Evolutionary conservation across 768 basidiomycete genomes (phyloP).

Genomic region (Sistotremastrum suecicum): DNA sequence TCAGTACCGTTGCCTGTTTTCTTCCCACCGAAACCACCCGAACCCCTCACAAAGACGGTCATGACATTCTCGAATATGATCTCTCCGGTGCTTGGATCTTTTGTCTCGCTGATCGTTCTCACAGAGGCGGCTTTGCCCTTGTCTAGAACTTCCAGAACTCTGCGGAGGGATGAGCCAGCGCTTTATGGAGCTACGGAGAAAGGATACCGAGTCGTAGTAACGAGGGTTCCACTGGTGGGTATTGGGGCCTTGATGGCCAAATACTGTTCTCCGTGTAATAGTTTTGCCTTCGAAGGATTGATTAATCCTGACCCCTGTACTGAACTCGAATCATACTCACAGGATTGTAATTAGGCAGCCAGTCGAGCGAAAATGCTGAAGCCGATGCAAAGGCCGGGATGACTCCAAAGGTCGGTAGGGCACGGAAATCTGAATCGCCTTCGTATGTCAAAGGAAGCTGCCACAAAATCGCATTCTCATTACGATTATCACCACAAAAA

Average conservation of each 20-base stretch:
- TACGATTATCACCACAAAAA: no score
- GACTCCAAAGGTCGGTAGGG: conserved; percentile 90
- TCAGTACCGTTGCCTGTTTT: conserved; percentile 57
- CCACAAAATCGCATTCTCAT: no score
- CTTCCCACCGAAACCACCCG: conserved; percentile 94
- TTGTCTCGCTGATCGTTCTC: conserved; percentile 63
- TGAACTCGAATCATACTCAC: conserved; percentile 25
- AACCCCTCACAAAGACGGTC: conserved; percentile 83
- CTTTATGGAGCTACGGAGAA: no score
- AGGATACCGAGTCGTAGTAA: conserved; percentile 52
- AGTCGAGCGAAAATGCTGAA: conserved; percentile 56
- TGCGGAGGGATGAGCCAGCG: conserved; percentile 13
- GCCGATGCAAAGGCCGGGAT: conserved; percentile 80
- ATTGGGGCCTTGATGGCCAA: conserved; percentile 76
- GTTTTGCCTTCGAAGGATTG: conserved; percentile 49
- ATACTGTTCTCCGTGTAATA: conserved; percentile 98
- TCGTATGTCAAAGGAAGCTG: conserved; percentile 79
- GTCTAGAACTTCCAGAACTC: conserved; percentile 68
- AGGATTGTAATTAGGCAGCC: conserved; percentile 91
- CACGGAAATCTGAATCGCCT: conserved; percentile 70
- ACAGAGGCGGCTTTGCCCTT: conserved; percentile 93
- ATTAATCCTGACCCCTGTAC: no score
- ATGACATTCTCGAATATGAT: conserved; percentile 85
- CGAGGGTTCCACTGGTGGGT: conserved; percentile 69
- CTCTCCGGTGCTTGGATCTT: conserved; percentile 63